These are phyloP conservation scores for Yamadazyma dendronema DNA, from an alignment of 1,139 yeast species.

Conservation along the genomic window DNA sequence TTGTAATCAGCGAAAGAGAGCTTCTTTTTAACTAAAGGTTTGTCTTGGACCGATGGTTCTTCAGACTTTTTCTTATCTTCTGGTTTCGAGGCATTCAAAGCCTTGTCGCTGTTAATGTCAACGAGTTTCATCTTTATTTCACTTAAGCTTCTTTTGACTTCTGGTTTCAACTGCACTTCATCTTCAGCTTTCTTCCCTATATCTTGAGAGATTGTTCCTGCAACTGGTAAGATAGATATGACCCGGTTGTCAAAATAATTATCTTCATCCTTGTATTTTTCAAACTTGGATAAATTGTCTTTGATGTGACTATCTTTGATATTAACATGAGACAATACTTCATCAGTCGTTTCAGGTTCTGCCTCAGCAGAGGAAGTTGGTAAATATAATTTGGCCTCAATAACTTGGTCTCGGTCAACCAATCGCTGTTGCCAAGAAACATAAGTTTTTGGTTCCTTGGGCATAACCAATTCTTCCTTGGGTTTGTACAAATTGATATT, in stretches of 20 bases:
- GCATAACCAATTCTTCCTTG: conserved; percentile 39
- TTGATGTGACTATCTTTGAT: conserved; percentile 2
- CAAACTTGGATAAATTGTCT: conserved; percentile 1
- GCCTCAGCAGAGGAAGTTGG: conserved; percentile 12
- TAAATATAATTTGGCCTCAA: conserved; percentile 25
- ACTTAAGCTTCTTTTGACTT: conserved; percentile 14
- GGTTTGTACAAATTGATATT: conserved; percentile 37
- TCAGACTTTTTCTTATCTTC: conserved; percentile 1
- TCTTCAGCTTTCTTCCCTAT: conserved; percentile 15
- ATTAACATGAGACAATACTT: conserved; percentile 3
- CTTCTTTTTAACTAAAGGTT: conserved; percentile 52
- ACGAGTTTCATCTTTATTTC: conserved; percentile 14
- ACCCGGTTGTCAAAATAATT: conserved; percentile 5
- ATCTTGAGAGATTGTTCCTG: conserved; percentile 11
- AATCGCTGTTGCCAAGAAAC: conserved; percentile 42
- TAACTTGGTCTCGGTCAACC: conserved; percentile 27
- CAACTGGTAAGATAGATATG: conserved; percentile 13
- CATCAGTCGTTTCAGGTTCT: conserved; percentile 5
- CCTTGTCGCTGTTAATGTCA: conserved; percentile 8
- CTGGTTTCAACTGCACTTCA: conserved; percentile 15
- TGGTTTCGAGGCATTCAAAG: conserved; percentile 6
- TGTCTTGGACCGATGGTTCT: conserved; percentile 1
- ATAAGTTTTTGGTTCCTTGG: conserved; percentile 30
- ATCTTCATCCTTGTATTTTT: background rate
- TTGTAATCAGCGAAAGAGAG: conserved; percentile 82